Evolutionary conservation across 371 early-diverging fungal genomes (phyloP), one percentile per base, ranked within the genome.

Genomic region (Mycotypha africana): DNA sequence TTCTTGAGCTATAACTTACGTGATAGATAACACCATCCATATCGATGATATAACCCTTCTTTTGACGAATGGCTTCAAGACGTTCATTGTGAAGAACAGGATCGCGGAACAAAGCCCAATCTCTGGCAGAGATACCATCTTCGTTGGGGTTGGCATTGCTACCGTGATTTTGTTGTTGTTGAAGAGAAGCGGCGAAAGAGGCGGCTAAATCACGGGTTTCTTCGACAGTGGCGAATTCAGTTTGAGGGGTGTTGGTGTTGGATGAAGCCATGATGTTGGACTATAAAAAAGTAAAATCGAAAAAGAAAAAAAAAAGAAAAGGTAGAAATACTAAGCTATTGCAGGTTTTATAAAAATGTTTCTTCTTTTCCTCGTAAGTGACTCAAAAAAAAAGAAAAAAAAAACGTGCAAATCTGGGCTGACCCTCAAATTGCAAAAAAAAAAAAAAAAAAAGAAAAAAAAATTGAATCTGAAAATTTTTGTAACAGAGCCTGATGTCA

Each of bases 11-110:
- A 43, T 42, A 31, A 67, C 62, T 62, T 67, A 70, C 83, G 34
- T 80, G 81, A 46, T 83, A 83, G 45, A 83, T 77, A 32, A 83
- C 84, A 55, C 83, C 84, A 59, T 83, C 81, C 81, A 83, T 83
- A 67, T 83, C 81, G 56, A 75, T 74, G 38, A 80, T 78, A 53
- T 70, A 83, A 19, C 74, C 81, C 63, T 80, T 72, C 65, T 79
- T 83, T 52, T 57, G 50, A 42, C 79, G 79, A 51, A 83, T 77
- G 28, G 52, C 51, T 33, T 71, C 73, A 21, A 82, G 57, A 38
- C 79, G 70, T 42, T 70, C 65, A 14, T 28, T 69, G 45, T 75
- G 76, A 31, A 60, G 55, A 12, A 53, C 63, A 25, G 70, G 67
- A 46, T 70, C 65, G 23, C 60, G 58, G 37, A 75, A 46, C 38